Evolutionary conservation across 129 eudicot species (phyloP).

Genomic region (Flaveria robusta): DNA sequence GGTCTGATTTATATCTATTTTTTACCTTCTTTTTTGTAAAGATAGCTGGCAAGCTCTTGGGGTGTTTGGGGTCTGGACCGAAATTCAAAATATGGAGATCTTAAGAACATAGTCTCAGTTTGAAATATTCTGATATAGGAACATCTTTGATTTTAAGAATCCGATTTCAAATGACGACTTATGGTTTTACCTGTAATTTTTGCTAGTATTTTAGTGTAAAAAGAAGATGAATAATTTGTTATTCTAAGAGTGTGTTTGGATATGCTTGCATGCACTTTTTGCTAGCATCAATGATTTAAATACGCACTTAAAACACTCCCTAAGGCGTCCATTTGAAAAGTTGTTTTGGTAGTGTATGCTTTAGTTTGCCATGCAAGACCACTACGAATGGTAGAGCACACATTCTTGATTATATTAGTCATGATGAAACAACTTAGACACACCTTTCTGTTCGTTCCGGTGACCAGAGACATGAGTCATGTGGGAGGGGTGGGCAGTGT

Average conservation of each 20-base stretch:
- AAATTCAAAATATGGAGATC: slow-evolving; percentile 6
- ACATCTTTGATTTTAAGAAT: slow-evolving; percentile 20
- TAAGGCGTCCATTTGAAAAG: not conserved
- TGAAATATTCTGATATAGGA: slow-evolving; percentile 30
- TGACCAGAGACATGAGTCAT: too few relatives aligned
- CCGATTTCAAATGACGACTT: not conserved
- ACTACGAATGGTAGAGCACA: not conserved
- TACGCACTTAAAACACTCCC: not conserved
- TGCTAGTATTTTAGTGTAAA: slow-evolving; percentile 3
- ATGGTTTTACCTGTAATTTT: not conserved
- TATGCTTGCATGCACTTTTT: not conserved
- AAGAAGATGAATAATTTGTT: not conserved
- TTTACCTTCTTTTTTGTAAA: slow-evolving; percentile 19
- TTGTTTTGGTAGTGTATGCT: not conserved
- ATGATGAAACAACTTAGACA: not conserved
- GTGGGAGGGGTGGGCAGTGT: too few relatives aligned
- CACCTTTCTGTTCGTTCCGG: not conserved
- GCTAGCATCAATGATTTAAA: not conserved
- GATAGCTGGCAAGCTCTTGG: slow-evolving; percentile 21
- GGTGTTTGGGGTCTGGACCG: slow-evolving; percentile 20
- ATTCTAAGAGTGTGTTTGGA: not conserved
- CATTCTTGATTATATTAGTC: not conserved
- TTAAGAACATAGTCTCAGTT: slow-evolving; percentile 24
- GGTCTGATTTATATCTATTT: slow-evolving; percentile 31
- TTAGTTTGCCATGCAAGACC: not conserved